These are phyloP conservation scores for Paecilomyces sp. DNA, from an alignment of 2,329 filamentous ascomycete genomes.

Conservation along the genomic window DNA sequence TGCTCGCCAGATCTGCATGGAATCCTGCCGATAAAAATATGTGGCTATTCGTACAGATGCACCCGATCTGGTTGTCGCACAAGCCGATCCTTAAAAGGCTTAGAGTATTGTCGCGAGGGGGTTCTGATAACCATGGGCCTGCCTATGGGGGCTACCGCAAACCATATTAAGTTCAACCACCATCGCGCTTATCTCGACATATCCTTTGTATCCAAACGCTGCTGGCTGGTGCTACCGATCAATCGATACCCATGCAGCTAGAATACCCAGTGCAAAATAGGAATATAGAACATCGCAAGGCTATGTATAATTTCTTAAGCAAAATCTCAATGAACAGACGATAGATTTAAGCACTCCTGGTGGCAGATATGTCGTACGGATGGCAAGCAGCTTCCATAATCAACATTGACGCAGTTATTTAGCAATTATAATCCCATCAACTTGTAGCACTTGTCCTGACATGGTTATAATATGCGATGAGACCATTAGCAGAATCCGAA, in stretches of 20 bases:
- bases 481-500: no score
- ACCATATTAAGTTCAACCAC: background rate
- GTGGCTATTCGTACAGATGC: background rate
- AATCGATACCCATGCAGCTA: background rate
- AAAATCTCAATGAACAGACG: background rate
- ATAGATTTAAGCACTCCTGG: no score
- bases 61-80: background rate
- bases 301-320: background rate
- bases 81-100: background rate
- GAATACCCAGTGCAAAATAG: background rate
- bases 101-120: background rate
- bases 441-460: no score
- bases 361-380: no score
- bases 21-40: background rate
- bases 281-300: background rate
- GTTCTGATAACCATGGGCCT: background rate
- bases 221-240: background rate
- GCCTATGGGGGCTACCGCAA: background rate
- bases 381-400: no score
- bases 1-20: background rate
- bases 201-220: background rate
- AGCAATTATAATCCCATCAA: no score
- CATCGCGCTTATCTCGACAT: background rate
- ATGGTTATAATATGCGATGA: no score
- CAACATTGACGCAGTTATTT: no score